phyloP scores from a whole-genome alignment of 192 early-diverging fungal genomes.

The Linderina pennispora region DNA sequence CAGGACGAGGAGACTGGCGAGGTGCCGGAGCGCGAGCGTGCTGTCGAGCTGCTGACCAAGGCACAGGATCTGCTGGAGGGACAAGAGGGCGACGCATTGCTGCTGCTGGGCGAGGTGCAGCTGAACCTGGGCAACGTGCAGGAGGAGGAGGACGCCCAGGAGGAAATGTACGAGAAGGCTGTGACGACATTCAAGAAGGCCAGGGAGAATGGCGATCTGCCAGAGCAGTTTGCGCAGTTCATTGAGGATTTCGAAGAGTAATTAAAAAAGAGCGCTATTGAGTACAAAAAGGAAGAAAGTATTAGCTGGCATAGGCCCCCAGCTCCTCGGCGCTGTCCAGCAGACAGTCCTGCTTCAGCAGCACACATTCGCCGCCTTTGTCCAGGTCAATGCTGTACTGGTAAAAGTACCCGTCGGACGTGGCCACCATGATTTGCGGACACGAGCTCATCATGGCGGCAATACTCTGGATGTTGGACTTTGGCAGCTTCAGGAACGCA shows the following conservation, averaged over 20 bases:
- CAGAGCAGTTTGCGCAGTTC: slow-evolving; percentile 39
- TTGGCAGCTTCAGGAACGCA: slow-evolving; percentile 85
- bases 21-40: slow-evolving; percentile 2
- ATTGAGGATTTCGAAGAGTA: slow-evolving; percentile 37
- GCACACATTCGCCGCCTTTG: slow-evolving; percentile 80
- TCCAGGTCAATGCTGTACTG: slow-evolving; percentile 84
- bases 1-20: slow-evolving; percentile 9
- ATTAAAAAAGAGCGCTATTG: background rate
- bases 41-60: slow-evolving; percentile 9
- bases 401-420: slow-evolving; percentile 86
- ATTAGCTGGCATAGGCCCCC: slow-evolving; percentile 39
- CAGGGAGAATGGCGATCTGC: slow-evolving; percentile 20
- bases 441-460: slow-evolving; percentile 69
- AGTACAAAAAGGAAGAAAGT: background rate
- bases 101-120: slow-evolving; percentile 31
- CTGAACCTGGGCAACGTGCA: slow-evolving; percentile 41
- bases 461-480: slow-evolving; percentile 64
- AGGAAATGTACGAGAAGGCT: slow-evolving; percentile 19
- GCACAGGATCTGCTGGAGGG: slow-evolving; percentile 12
- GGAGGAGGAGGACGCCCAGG: slow-evolving; percentile 22
- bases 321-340: slow-evolving; percentile 45
- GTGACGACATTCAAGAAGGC: slow-evolving; percentile 22
- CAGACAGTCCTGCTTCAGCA: slow-evolving; percentile 72
- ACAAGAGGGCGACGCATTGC: slow-evolving; percentile 12
- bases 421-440: slow-evolving; percentile 85